A percentile compares a stretch with the other conserved stretches of the same genome.
phyloP scores from a whole-genome alignment of 257 asterid species.

The Solanum corneliomulleri region DNA sequence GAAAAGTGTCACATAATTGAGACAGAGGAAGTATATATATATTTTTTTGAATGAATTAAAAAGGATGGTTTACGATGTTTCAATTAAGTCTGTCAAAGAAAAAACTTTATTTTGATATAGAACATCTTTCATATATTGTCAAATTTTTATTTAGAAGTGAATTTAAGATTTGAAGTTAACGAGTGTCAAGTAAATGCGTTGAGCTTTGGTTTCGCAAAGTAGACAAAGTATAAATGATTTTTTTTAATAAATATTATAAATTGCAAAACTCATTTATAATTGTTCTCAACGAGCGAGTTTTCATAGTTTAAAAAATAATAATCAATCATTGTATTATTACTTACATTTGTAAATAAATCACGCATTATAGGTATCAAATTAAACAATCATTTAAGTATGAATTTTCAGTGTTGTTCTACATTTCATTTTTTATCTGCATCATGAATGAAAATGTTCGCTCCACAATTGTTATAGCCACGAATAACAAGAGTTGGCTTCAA shows the following conservation, averaged over 20 bases:
- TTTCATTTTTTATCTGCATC: neutral
- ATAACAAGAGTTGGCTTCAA: neutral
- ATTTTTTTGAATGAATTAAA: neutral
- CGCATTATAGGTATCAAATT: no score
- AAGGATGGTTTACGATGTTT: neutral
- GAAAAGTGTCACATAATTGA: no score
- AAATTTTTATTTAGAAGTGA: no score
- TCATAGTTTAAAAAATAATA: neutral
- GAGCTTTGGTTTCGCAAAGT: neutral
- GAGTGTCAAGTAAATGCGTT: neutral
- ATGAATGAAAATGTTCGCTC: neutral
- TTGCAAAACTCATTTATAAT: neutral
- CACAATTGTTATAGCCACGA: neutral
- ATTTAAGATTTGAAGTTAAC: no score
- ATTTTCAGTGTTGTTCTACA: neutral
- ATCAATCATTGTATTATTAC: neutral
- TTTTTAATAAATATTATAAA: no score
- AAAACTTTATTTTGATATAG: neutral
- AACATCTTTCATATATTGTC: neutral
- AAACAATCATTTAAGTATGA: no score
- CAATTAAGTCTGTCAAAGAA: neutral
- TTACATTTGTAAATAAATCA: neutral
- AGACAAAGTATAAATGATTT: neutral
- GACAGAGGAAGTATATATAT: no score
- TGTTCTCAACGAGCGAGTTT: neutral